These are phyloP conservation scores for Setaria italica DNA, from an alignment of 202 grass and related monocot genomes.

Conservation along the genomic window DNA sequence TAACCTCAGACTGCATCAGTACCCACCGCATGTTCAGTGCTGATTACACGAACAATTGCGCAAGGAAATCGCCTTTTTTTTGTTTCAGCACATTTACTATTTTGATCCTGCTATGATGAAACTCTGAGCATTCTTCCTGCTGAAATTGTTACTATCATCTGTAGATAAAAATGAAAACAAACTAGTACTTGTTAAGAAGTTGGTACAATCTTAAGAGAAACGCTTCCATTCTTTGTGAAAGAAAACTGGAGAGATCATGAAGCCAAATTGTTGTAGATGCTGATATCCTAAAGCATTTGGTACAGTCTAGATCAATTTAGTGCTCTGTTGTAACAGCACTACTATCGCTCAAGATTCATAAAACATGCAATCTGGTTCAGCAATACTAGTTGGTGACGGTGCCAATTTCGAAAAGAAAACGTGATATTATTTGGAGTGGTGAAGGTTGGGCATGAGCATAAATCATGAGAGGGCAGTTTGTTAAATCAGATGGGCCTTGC, in stretches of 20 bases:
- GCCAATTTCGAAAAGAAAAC: not conserved
- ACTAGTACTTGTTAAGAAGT: not conserved
- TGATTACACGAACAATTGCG: not conserved
- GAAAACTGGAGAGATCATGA: not conserved
- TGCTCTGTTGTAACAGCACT: not conserved
- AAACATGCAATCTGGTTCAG: too few relatives aligned
- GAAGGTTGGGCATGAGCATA: not conserved
- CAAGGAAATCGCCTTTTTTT: not conserved
- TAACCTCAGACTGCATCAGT: not conserved
- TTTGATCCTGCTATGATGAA: not conserved
- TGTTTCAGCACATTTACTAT: not conserved
- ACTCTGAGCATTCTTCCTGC: not conserved
- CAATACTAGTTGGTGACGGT: not conserved
- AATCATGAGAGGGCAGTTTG: not conserved
- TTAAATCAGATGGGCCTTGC: not conserved
- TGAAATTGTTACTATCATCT: not conserved
- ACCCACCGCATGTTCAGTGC: not conserved
- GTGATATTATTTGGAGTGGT: not conserved
- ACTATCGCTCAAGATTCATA: not conserved
- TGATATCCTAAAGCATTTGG: not conserved
- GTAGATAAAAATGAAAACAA: not conserved
- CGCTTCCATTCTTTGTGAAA: too few relatives aligned
- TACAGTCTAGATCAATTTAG: not conserved
- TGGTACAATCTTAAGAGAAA: not conserved
- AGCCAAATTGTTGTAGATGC: not conserved